Evolutionary conservation across 345 rosid species (phyloP).

Genomic region (Brassica juncea): DNA sequence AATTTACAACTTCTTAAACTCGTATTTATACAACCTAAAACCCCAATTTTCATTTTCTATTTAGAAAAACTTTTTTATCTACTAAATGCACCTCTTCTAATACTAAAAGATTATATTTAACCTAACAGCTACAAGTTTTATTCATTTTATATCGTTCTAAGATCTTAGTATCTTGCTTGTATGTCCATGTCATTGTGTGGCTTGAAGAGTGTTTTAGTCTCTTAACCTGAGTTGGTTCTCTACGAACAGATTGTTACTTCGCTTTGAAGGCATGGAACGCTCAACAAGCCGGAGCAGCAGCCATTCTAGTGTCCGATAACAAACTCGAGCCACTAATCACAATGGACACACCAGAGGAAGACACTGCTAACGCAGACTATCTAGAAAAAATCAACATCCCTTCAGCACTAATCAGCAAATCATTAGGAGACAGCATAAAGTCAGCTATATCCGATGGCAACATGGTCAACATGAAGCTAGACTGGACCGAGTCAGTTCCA

Average conservation of each 20-base stretch:
- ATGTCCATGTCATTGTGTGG: neutral
- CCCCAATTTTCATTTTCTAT: too few species aligned
- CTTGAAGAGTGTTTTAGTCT: neutral
- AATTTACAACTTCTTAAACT: too few species aligned
- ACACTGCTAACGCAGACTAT: neutral
- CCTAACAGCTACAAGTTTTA: too few species aligned
- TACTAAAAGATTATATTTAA: too few species aligned
- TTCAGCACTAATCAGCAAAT: slow-evolving; percentile 2
- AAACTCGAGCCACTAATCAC: slow-evolving; percentile 13
- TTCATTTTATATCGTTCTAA: too few species aligned
- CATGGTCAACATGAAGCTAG: slow-evolving; percentile 15
- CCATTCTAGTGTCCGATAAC: slow-evolving; percentile 12
- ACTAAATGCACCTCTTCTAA: too few species aligned
- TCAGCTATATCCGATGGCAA: slow-evolving; percentile 4
- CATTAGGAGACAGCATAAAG: slow-evolving; percentile 11
- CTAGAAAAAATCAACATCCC: slow-evolving; percentile 13
- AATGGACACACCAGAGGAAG: slow-evolving; percentile 20
- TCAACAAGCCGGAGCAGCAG: slow-evolving; percentile 10
- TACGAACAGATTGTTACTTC: slow-evolving; percentile 18
- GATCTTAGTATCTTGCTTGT: too few species aligned
- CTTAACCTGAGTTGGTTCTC: neutral
- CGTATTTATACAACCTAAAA: too few species aligned
- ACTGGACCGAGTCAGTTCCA: slow-evolving; percentile 19
- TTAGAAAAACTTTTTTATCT: too few species aligned
- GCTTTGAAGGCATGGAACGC: slow-evolving; percentile 16